Evolutionary conservation across 306 rosid species (phyloP), one percentile per base, ranked within the genome.

Genomic region (Dalbergia cultrata): DNA sequence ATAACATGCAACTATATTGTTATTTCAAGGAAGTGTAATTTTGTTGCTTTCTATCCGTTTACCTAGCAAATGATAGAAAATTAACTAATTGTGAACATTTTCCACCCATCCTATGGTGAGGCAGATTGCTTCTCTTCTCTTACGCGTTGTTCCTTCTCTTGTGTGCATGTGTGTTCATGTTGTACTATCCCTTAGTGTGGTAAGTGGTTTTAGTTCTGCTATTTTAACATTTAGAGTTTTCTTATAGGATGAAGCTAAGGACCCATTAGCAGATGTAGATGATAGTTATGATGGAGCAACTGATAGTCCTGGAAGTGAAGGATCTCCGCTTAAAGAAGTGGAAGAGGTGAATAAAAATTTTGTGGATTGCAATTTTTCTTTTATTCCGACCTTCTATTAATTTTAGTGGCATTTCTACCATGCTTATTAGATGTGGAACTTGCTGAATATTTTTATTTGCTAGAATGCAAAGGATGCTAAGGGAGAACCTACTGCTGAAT

Each of bases 171-270:
- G 14, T 53, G 58, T 44, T 78, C 75, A 57, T 43, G 43, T 62
- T 81, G 43, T 33, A 26, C 77, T 47, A 67, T 47, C 62, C 76
- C 39, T 64, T 68, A 69, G 22, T 60, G 61, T 70, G 68, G 64
- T 19, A 22, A 41, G 70, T 82, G 66, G 70, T 70, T 71, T 68
- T 60, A 44, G 26, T 76, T 84, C 74, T 69, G 73, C 67, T 72
- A 65, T 77, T 49, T 89, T 70, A 80, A 85, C 72, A 62, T 77
- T 83, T 60, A 33, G 72, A 41, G 60, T 49, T 68, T 84, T 90
- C 80, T 83, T 75, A 45, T 84, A 93, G 97, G 94, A 83, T 85
- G 81, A 44, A 77, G 80, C 67, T 33, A 83, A 63, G 63, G 82
- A 73, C 60, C 81, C 73, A 52, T 57, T 81, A 66, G 81, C 63